Base-by-base conservation (phyloP, 2,329 filamentous ascomycete genomes). In the Samsoniella hepiali region DNA sequence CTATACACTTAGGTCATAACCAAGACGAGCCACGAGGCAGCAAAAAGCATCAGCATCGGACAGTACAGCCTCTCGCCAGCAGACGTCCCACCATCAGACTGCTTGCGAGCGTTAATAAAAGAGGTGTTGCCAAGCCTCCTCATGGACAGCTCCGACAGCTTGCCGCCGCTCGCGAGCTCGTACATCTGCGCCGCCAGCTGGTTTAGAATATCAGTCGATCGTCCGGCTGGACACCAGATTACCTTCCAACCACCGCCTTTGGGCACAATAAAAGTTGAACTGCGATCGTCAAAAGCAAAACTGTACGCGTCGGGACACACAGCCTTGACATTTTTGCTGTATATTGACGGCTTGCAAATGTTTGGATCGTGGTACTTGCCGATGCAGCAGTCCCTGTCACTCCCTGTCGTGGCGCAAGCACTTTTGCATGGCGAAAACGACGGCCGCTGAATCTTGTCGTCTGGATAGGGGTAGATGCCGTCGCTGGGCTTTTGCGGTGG, bases 251-350 rank as follows among this genome's bases (percentile, higher is more conserved):
- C 90, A 29, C 88, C 90, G 22, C 91, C 91, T 11, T 74, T 79
- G 2, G 86, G 85, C 42, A 88, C 79, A 68, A 86, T 85, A 68
- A 88, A 88, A 0, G 85, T 88, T 17, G 82, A 84, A 36, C 78
- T 77, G 65, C 79, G 76, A 69, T 87, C 84, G 67, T 86, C 83
- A 73, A 85, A 86, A 58, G 89, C 88, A 73, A 85, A 96, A 70
- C 88, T 91, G 76, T 95, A 96, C 3, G 91, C 91, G 75, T 96
- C 91, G 1, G 91, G 91, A 72, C 91, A 96, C 13, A 94, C 82
- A 3, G 76, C 77, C 78, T 96, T 95, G 60, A 90, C 89, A 11
- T 81, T 80, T 64, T 79, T 84, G 67, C 88, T 87, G 77, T 93
- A 95, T 47, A 84, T 76, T 58, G 87, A 87, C 3, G 89, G 87